These are phyloP conservation scores for Ganoderma sp. DNA, from an alignment of 1,284 basidiomycete species.

Conservation along the genomic window DNA sequence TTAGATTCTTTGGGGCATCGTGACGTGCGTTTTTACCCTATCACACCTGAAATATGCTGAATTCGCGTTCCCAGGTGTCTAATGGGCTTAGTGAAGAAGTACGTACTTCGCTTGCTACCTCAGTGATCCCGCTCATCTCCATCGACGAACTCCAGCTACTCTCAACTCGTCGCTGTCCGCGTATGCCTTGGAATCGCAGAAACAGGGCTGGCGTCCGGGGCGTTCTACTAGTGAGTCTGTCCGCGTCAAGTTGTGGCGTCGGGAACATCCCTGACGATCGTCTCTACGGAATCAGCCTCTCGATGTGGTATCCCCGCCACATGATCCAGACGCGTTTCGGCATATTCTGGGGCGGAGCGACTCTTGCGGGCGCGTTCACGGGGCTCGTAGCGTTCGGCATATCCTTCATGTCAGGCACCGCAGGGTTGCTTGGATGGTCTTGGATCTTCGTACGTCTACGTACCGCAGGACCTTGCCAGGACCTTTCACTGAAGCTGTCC, in stretches of 20 bases:
- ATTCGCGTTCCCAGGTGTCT: conserved; percentile 49
- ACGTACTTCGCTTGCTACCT: conserved; percentile 14
- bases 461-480: no score
- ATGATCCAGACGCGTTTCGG: conserved; percentile 41
- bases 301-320: conserved; percentile 41
- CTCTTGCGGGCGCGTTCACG: conserved; percentile 42
- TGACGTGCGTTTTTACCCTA: conserved; percentile 39
- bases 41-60: conserved; percentile 33
- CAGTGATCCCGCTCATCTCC: not conserved
- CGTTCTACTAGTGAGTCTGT: conserved; percentile 57
- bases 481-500: not conserved
- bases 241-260: not conserved
- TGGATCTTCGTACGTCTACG: conserved; percentile 50
- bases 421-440: conserved; percentile 47
- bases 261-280: not conserved
- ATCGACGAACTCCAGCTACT: conserved; percentile 49
- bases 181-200: conserved; percentile 70
- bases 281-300: conserved; percentile 28
- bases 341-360: conserved; percentile 43
- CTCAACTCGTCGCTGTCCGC: conserved; percentile 62
- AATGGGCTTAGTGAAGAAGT: conserved; percentile 73
- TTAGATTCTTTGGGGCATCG: conserved; percentile 36
- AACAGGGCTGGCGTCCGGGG: conserved; percentile 71
- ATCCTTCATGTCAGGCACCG: conserved; percentile 47
- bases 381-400: conserved; percentile 49